Conservation (phyloP, 345 rosid species). For the Salix koriyanagi region DNA sequence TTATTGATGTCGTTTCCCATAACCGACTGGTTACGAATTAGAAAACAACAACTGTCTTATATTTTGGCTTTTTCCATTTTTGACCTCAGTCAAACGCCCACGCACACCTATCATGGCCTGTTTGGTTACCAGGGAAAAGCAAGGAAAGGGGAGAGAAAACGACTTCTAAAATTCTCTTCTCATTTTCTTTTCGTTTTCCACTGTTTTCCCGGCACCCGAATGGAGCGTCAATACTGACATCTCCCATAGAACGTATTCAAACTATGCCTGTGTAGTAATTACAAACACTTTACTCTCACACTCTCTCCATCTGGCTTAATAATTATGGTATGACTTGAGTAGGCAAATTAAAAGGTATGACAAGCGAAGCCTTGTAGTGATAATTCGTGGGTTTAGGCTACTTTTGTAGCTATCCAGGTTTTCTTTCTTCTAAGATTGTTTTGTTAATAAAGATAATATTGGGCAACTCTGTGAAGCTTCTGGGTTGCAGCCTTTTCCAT, state of each 20-base stretch:
- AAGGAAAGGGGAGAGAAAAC: background rate
- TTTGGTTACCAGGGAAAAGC: conserved; percentile 7
- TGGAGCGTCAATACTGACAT: background rate
- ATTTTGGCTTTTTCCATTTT: background rate
- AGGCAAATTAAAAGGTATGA: background rate
- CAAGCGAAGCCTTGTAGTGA: no score
- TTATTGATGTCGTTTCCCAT: background rate
- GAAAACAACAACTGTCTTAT: background rate
- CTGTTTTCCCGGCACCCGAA: conserved; percentile 9
- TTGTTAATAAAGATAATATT: background rate
- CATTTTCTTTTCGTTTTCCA: background rate
- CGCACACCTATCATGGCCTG: background rate
- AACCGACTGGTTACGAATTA: background rate
- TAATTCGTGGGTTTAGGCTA: background rate
- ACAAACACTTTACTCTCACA: background rate
- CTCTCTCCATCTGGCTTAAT: background rate
- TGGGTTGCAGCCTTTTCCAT: conserved; percentile 1
- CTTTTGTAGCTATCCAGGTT: background rate
- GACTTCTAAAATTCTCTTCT: background rate
- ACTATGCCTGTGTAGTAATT: background rate
- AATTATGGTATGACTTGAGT: background rate
- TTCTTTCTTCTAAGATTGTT: background rate
- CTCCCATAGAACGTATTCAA: background rate
- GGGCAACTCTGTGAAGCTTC: background rate
- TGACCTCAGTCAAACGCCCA: conserved; percentile 1